Percentiles rank a stretch among this genome's conserved stretches.
Evolutionary conservation across 2,329 filamentous ascomycete genomes (phyloP).

Genomic region (Cordyceps tenuipes): DNA sequence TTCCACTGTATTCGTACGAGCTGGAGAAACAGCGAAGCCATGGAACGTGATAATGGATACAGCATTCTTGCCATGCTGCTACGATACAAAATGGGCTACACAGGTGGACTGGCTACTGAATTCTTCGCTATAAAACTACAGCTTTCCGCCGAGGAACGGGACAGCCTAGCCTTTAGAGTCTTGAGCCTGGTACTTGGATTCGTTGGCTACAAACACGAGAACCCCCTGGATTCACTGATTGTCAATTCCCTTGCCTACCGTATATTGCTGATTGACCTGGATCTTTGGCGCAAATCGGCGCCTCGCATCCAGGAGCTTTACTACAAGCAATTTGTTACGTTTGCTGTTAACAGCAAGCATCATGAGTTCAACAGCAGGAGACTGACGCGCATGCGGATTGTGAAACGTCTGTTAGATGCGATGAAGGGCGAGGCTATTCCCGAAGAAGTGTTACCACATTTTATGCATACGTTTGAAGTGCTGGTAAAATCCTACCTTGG

Average conservation of each 20-base stretch:
- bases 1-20: slow-evolving; percentile 81
- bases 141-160: slow-evolving; percentile 44
- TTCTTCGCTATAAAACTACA: slow-evolving; percentile 29
- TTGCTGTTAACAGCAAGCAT: slow-evolving; percentile 83
- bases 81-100: slow-evolving; percentile 67
- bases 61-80: slow-evolving; percentile 77
- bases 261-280: slow-evolving; percentile 82
- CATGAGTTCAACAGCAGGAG: slow-evolving; percentile 87
- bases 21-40: slow-evolving; percentile 96
- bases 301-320: slow-evolving; percentile 75
- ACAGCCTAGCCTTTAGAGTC: slow-evolving; percentile 52
- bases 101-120: slow-evolving; percentile 24
- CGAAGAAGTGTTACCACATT: slow-evolving; percentile 62
- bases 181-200: slow-evolving; percentile 74
- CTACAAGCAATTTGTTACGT: slow-evolving; percentile 84
- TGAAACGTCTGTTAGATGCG: slow-evolving; percentile 82
- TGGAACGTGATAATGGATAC: slow-evolving; percentile 94
- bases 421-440: slow-evolving; percentile 77
- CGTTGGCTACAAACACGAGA: slow-evolving; percentile 75
- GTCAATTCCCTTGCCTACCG: slow-evolving; percentile 93
- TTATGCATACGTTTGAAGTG: slow-evolving; percentile 69
- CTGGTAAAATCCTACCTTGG: slow-evolving; percentile 75
- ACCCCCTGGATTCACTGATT: slow-evolving; percentile 81
- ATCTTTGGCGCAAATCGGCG: slow-evolving; percentile 81
- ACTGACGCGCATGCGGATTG: slow-evolving; percentile 86